Evolutionary conservation across 192 early-diverging fungal species (phyloP), one percentile per base, ranked within the genome.

Genomic region (Backusella sp.): DNA sequence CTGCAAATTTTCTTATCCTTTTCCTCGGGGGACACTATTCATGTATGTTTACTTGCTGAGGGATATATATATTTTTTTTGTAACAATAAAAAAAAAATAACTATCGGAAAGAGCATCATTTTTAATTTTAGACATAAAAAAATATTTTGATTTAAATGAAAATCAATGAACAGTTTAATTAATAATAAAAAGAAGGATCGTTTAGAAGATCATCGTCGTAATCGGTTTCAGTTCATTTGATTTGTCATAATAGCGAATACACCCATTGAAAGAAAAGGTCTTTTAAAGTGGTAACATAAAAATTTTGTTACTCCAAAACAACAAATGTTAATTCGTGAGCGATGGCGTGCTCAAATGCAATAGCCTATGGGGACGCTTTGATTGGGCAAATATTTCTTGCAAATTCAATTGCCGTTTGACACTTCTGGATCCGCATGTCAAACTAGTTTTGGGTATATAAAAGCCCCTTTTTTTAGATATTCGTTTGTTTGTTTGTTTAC

Each of bases 401-500:
- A 28, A 62, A 26, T 62, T 62, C 23, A 62, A 62, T 28, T 26
- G 28, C 56, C 21, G 56, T 62, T 62, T 62, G 56, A 28, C 53
- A 59, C 56, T 62, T 62, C 56, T 62, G 56, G 56, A 62, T 62
- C 56, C 56, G 23, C 56, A 62, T 12, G 56, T 62, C 56, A 62
- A 62, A 62, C 8, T 62, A 23, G 12, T 26, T 62, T 28, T 62
- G 26, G 23, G 26, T 23, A 62, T 62, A 62, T 28, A 62, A 62
- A 62, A 62, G 23, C 21, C 56, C 56, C 8, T 62, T 62, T 59
- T 59, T 62, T 62, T n/a, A n/a, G 19, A 28, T 1, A 21, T 59
- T 59, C 11, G 21, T 23, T 23, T 49, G 4, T 49, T 49, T 17
- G 15, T 49, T 49, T 49, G 17, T 49, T 44, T 44, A 44, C 15